These are phyloP conservation scores for Neonectria magnoliae DNA, from an alignment of 2,329 filamentous ascomycete species.

Conservation along the genomic window DNA sequence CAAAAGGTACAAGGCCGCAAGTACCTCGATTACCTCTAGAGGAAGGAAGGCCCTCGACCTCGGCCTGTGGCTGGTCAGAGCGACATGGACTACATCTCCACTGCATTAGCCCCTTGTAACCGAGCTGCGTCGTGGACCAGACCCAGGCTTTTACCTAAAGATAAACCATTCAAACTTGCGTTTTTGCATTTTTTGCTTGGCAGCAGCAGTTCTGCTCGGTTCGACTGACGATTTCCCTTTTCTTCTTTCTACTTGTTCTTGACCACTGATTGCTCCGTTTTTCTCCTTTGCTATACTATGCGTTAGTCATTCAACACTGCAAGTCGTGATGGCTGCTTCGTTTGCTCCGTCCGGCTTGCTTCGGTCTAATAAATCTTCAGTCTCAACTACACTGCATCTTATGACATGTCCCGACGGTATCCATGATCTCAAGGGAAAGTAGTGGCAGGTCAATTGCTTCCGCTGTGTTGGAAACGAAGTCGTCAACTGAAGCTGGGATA, in stretches of 20 bases:
- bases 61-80: slow-evolving; percentile 16
- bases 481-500: neutral
- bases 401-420: neutral
- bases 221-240: neutral
- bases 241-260: neutral
- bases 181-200: neutral
- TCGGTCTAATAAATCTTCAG: slow-evolving; percentile 19
- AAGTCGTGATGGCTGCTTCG: slow-evolving; percentile 13
- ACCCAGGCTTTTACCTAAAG: too few relatives aligned
- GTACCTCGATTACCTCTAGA: slow-evolving; percentile 22
- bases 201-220: neutral
- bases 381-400: neutral
- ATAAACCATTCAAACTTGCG: neutral
- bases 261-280: neutral
- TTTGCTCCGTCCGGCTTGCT: slow-evolving; percentile 16
- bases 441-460: neutral
- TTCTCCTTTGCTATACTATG: neutral
- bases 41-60: slow-evolving; percentile 20
- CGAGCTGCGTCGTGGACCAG: neutral
- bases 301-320: neutral
- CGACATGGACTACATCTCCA: neutral
- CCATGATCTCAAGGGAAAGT: neutral
- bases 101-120: slow-evolving; percentile 17
- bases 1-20: neutral
- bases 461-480: neutral